Base-by-base conservation (phyloP, 2,329 filamentous ascomycete genomes). In the Fusarium mexicanum region DNA sequence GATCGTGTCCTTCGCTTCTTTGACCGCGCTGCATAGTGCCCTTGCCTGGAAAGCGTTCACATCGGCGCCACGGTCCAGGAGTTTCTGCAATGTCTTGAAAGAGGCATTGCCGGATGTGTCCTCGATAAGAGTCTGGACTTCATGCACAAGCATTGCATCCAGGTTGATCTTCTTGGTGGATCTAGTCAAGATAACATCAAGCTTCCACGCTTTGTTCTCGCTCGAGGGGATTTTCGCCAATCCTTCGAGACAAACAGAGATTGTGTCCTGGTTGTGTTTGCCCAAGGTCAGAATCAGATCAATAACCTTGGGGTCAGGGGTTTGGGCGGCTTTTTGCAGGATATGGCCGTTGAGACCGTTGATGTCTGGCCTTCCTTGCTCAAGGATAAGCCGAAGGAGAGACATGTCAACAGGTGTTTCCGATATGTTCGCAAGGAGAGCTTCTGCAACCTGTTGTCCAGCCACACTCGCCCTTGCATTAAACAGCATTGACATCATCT, bases 21-120 rank as follows among this genome's bases (percentile, higher is more conserved):
- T 84, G 6, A 91, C 84, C 9, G 88, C 87, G 61, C 83, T 82
- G 60, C 87, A 86, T 2, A 91, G 78, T 0, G 88, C 85, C 4
- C 86, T 84, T 1, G 85, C 88, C 33, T 88, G 86, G 64, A 85
- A 83, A 3, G 84, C 82, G 70, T 91, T 90, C n/a, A 89, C 81
- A 53, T 90, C 86, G 5, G 89, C 89, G 2, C 88, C 87, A 3
- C 85, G 82, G 4, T 84, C 81, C 4, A 91, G 76, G 0, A 91
- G 82, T 2, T 83, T 79, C 62, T 84, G 83, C 40, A 90, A 66
- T 2, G 86, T 84, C 5, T 84, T 81, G 10, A 87, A 78, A 4
- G 83, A 83, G 8, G 85, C 83, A 17, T 83, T 77, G 4, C 81
- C 78, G 2, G 79, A 77, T 1, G 79, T 81, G 6, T 81, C 80